A percentile compares a stretch with the other conserved stretches of the same genome.
Conservation (phyloP, 2,329 filamentous ascomycete genomes). For the Colletotrichum nymphaeae region DNA sequence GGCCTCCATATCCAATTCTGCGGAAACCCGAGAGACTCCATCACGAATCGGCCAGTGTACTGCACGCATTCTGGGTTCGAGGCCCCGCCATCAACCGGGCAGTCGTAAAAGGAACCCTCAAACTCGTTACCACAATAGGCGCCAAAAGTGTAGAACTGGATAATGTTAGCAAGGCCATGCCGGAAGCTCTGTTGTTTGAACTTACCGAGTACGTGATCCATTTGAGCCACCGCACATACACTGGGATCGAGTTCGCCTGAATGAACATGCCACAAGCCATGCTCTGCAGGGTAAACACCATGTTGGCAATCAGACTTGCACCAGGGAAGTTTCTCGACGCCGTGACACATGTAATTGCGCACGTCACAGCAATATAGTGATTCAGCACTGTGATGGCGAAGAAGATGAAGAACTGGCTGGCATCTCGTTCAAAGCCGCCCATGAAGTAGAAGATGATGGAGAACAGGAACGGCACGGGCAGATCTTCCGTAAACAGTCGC, state of each 20-base stretch:
- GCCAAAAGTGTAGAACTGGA: conserved; percentile 76
- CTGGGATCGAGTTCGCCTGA: conserved; percentile 76
- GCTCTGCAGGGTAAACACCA: conserved; percentile 78
- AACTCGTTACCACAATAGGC: conserved; percentile 81
- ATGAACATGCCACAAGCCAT: conserved; percentile 84
- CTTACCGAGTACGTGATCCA: conserved; percentile 70
- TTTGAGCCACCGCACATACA: conserved; percentile 85
- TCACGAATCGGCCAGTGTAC: conserved; percentile 77
- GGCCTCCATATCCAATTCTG: conserved; percentile 74
- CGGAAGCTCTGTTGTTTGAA: conserved; percentile 42
- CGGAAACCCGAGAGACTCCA: conserved; percentile 76
- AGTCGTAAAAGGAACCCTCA: conserved; percentile 77
- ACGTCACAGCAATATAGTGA: conserved; percentile 80
- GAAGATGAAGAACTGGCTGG: conserved; percentile 76
- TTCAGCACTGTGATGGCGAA: conserved; percentile 75
- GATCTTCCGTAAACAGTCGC: conserved; percentile 75
- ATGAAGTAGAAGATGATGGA: conserved; percentile 82
- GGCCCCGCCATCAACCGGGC: conserved; percentile 71
- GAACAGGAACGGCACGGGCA: conserved; percentile 78
- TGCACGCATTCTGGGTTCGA: conserved; percentile 73
- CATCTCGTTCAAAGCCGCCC: conserved; percentile 76
- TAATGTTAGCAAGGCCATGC: conserved; percentile 35
- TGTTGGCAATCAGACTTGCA: conserved; percentile 78
- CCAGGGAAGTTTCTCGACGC: conserved; percentile 75
- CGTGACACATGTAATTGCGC: conserved; percentile 75